Percentiles rank a stretch among this genome's conserved stretches.
Evolutionary conservation across 2,329 filamentous ascomycete species (phyloP).

Genomic region (Penicillium sclerotigenum): DNA sequence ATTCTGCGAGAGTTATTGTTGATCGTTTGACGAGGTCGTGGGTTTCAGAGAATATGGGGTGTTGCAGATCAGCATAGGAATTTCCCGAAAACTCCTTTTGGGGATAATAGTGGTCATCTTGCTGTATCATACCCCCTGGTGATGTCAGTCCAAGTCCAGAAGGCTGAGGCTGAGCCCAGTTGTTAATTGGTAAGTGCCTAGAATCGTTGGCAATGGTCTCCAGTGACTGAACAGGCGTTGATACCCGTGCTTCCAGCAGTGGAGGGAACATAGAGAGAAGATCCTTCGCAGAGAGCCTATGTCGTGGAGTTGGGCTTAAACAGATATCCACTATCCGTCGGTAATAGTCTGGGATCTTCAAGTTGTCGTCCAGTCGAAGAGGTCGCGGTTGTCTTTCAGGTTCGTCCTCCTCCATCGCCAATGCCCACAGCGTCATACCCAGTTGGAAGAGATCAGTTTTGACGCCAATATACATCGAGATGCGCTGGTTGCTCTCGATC

Average conservation of each 20-base stretch:
- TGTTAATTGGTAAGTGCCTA: slow-evolving; percentile 3
- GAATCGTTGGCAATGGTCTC: background rate
- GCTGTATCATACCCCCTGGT: background rate
- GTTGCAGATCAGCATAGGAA: slow-evolving; percentile 4
- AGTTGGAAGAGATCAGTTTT: slow-evolving; percentile 96
- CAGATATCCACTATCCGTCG: slow-evolving; percentile 72
- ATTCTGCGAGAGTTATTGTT: slow-evolving; percentile 22
- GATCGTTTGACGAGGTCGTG: slow-evolving; percentile 20
- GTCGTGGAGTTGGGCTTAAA: slow-evolving; percentile 68
- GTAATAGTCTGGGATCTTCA: slow-evolving; percentile 71
- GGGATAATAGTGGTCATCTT: slow-evolving; percentile 1
- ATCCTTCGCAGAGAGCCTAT: slow-evolving; percentile 68
- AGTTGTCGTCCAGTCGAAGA: slow-evolving; percentile 55
- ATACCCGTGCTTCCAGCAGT: slow-evolving; percentile 9
- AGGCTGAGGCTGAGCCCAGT: slow-evolving; percentile 5
- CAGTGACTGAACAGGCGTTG: slow-evolving; percentile 11
- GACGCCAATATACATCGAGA: slow-evolving; percentile 96
- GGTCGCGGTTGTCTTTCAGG: slow-evolving; percentile 77
- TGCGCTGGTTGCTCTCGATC: slow-evolving; percentile 82
- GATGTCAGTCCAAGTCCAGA: background rate
- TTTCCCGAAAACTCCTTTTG: slow-evolving; percentile 4
- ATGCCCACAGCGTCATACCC: slow-evolving; percentile 93
- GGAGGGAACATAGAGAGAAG: slow-evolving; percentile 67
- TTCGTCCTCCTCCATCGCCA: slow-evolving; percentile 84
- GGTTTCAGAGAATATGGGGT: slow-evolving; percentile 9